A percentile compares a stretch with the other conserved stretches of the same genome.
Conservation (phyloP, 352 stramenopile species). For the Aphanomyces stellatus region DNA sequence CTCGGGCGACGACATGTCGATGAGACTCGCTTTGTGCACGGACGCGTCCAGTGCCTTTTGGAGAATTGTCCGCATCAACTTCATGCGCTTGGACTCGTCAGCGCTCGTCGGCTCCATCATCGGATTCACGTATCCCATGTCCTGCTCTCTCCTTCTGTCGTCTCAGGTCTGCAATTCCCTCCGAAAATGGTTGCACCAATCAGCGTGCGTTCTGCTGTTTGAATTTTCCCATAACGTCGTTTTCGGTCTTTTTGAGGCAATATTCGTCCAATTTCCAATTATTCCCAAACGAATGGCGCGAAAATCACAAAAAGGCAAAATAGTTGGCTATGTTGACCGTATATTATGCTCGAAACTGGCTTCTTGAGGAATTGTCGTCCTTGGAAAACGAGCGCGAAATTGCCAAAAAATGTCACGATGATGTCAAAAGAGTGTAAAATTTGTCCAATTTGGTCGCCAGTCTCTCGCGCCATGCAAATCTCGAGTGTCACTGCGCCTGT, state of each 20-base stretch:
- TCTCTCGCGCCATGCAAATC: too few relatives aligned
- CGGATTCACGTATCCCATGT: not conserved
- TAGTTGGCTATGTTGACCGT: not conserved
- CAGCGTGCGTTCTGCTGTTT: not conserved
- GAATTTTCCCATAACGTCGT: not conserved
- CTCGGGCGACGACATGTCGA: conserved; percentile 4
- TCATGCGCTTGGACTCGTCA: conserved; percentile 7
- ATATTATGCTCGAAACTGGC: too few relatives aligned
- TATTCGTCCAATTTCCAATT: not conserved
- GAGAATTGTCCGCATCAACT: conserved; percentile 11
- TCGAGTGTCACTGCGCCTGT: too few relatives aligned
- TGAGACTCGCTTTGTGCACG: conserved; percentile 7
- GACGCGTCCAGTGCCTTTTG: conserved; percentile 13
- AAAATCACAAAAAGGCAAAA: not conserved
- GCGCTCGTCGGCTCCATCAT: not conserved
- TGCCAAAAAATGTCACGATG: too few relatives aligned
- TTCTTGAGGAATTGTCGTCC: too few relatives aligned
- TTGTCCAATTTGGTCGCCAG: not conserved
- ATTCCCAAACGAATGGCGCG: not conserved
- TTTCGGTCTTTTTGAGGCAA: not conserved
- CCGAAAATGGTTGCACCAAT: not conserved
- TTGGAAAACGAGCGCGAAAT: too few relatives aligned
- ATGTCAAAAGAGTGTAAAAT: not conserved
- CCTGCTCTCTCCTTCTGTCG: too few relatives aligned
- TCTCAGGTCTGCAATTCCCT: too few relatives aligned